Percentiles rank a stretch among this genome's conserved stretches.
These are phyloP conservation scores for Zopfia rhizophila DNA, from an alignment of 2,329 filamentous ascomycete species.

Conservation along the genomic window DNA sequence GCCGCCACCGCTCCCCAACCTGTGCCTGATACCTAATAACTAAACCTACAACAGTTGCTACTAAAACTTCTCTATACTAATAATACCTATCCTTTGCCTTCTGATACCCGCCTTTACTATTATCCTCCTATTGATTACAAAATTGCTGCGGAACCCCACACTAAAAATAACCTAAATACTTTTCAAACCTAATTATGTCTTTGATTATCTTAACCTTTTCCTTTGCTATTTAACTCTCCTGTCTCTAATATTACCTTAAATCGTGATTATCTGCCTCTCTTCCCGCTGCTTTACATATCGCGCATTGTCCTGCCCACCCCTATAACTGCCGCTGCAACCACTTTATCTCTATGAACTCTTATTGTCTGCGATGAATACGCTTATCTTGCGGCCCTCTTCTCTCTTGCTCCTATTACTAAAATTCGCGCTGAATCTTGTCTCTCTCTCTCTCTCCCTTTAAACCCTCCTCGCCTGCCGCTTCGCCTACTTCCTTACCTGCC, in stretches of 20 bases:
- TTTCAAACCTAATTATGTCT: slow-evolving; percentile 12
- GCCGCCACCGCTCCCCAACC: too few species aligned
- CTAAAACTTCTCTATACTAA: slow-evolving; percentile 20
- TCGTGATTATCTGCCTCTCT: slow-evolving; percentile 14
- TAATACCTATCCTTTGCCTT: slow-evolving; percentile 6
- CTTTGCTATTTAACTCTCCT: slow-evolving; percentile 10
- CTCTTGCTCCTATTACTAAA: slow-evolving; percentile 13
- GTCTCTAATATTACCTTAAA: slow-evolving; percentile 13
- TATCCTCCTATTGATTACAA: slow-evolving; percentile 14
- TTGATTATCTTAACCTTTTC: slow-evolving; percentile 11
- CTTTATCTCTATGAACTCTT: slow-evolving; percentile 11
- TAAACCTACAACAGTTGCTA: slow-evolving; percentile 10
- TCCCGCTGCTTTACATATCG: slow-evolving; percentile 17
- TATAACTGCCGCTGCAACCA: slow-evolving; percentile 12
- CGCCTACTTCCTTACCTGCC: too few species aligned
- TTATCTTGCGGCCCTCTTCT: slow-evolving; percentile 7
- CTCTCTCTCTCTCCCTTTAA: too few species aligned
- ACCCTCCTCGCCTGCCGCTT: too few species aligned
- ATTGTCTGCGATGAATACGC: slow-evolving; percentile 10
- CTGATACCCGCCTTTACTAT: slow-evolving; percentile 8
- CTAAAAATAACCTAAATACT: slow-evolving; percentile 22
- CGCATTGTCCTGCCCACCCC: slow-evolving; percentile 16
- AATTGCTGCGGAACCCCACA: slow-evolving; percentile 16
- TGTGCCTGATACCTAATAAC: too few species aligned
- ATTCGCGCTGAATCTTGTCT: slow-evolving; percentile 14